Evolutionary conservation across 2,329 filamentous ascomycete genomes (phyloP).

Genomic region (Aureobasidium uvarum): DNA sequence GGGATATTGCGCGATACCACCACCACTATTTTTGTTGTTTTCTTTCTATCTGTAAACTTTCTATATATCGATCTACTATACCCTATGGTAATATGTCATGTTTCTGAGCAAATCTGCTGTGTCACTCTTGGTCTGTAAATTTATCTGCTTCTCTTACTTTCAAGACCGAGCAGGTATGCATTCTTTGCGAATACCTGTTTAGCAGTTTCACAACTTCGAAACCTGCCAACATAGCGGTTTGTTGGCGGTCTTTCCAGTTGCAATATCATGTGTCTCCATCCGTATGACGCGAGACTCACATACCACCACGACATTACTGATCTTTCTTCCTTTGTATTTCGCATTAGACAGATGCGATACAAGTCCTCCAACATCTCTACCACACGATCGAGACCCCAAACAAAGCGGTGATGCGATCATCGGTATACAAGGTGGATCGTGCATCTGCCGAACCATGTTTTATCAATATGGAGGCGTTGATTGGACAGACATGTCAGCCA

Average conservation of each 20-base stretch:
- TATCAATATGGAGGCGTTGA: background rate
- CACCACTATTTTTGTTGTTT: background rate
- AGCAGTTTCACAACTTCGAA: background rate
- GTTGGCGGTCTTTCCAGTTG: background rate
- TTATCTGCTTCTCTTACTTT: background rate
- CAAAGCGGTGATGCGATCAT: slow-evolving; percentile 5
- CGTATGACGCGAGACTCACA: background rate
- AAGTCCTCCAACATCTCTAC: background rate
- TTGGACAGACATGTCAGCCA: background rate
- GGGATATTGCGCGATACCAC: slow-evolving; percentile 24
- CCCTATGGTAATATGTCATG: slow-evolving; percentile 7
- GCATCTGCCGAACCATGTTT: slow-evolving; percentile 2
- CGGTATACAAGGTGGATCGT: slow-evolving; percentile 17
- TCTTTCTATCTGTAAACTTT: slow-evolving; percentile 1
- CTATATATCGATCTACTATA: slow-evolving; percentile 9
- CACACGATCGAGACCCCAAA: background rate
- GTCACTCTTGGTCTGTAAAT: background rate
- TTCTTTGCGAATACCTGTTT: background rate
- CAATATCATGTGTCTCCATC: background rate
- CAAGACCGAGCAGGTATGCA: background rate
- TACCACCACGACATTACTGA: background rate
- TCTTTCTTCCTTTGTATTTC: too few species aligned
- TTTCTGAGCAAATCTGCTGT: background rate
- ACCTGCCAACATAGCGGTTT: background rate
- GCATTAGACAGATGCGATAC: background rate